Conservation (phyloP, 176 grass and related monocot species). For the Lolium rigidum region DNA sequence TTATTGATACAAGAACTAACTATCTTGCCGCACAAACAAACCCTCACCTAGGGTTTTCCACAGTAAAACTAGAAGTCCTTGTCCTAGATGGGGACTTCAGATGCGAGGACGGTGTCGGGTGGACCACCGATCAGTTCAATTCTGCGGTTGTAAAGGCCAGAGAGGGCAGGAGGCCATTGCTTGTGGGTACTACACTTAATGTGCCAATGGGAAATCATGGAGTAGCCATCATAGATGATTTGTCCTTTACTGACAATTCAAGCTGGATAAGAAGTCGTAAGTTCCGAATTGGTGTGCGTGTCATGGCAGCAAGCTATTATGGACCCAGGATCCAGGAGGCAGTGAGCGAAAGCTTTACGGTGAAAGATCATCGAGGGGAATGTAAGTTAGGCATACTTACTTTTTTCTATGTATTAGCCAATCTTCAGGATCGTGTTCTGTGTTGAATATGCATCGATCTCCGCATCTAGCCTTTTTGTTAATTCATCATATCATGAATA, state of each 20-base stretch:
- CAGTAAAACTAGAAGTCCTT: slow-evolving; percentile 56
- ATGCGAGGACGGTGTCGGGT: slow-evolving; percentile 30
- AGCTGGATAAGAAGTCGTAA: slow-evolving; percentile 65
- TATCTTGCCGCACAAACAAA: neutral
- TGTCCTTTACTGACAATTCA: slow-evolving; percentile 79
- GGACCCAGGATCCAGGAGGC: slow-evolving; percentile 57
- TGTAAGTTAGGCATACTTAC: slow-evolving; percentile 40
- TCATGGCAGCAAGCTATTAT: neutral
- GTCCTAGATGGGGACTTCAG: slow-evolving; percentile 73
- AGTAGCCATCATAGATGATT: slow-evolving; percentile 39
- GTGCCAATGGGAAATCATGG: slow-evolving; percentile 46
- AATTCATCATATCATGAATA: neutral
- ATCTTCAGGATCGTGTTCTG: neutral
- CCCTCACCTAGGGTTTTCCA: slow-evolving; percentile 7
- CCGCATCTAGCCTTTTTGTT: neutral
- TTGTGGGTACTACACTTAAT: slow-evolving; percentile 39
- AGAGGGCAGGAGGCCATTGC: slow-evolving; percentile 57
- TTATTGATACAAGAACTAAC: slow-evolving; percentile 38
- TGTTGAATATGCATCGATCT: neutral
- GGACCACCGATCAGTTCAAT: slow-evolving; percentile 61
- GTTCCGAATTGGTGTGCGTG: slow-evolving; percentile 66
- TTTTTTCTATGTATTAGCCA: neutral
- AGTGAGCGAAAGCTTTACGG: slow-evolving; percentile 61
- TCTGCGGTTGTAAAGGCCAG: slow-evolving; percentile 48
- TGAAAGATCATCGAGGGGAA: slow-evolving; percentile 87